Percentiles rank a stretch among this genome's conserved stretches.
Conservation (phyloP, 768 basidiomycete genomes). For the Hericium erinaceus region DNA sequence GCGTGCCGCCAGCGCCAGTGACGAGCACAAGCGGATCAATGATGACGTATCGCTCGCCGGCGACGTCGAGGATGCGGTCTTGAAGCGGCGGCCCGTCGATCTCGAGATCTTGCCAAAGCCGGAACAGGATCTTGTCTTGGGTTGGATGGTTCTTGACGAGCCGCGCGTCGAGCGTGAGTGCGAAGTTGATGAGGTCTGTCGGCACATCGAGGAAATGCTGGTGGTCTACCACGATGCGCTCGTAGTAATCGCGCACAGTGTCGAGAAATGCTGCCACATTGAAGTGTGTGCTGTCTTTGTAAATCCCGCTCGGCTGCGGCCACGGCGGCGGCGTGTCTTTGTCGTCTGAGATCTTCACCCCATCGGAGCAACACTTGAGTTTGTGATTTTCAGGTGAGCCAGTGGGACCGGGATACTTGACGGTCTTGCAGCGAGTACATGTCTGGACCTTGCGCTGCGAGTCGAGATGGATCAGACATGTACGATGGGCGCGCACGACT, state of each 20-base stretch:
- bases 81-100: too few species aligned
- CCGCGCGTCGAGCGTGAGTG: too few species aligned
- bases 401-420: not conserved
- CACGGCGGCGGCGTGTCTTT: not conserved
- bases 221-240: not conserved
- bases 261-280: not conserved
- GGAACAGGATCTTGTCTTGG: too few species aligned
- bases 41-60: too few species aligned
- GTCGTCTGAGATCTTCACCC: not conserved
- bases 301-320: slow-evolving; percentile 9
- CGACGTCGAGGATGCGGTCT: too few species aligned
- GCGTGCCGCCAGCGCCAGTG: too few species aligned
- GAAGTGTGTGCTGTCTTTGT: slow-evolving; percentile 5
- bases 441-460: not conserved
- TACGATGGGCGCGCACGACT: too few species aligned
- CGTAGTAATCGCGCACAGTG: not conserved
- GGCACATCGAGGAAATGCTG: not conserved
- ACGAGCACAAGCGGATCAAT: too few species aligned
- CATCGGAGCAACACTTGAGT: slow-evolving; percentile 9
- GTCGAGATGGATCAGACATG: too few species aligned
- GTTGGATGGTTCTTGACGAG: too few species aligned
- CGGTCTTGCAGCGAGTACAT: not conserved
- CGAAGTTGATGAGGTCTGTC: not conserved
- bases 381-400: slow-evolving; percentile 6
- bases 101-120: too few species aligned